Percentiles rank a stretch among this genome's conserved stretches.
phyloP scores from a whole-genome alignment of 208 protist species.

The Acanthamoeba castellanii region DNA sequence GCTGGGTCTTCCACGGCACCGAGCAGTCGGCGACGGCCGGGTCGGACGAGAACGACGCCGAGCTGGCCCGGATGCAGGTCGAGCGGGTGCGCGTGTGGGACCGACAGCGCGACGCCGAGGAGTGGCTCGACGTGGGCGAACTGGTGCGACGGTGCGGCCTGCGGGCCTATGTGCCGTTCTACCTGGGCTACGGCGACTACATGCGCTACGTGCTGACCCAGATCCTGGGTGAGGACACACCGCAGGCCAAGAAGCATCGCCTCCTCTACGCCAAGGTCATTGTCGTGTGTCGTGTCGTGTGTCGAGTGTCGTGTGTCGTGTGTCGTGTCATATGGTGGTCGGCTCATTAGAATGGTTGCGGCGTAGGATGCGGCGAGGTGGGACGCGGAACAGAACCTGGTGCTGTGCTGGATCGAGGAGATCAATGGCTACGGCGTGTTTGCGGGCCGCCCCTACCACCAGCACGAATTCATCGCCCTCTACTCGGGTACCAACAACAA shows the following conservation, averaged over 20 bases:
- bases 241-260: slow-evolving; percentile 10
- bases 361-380: not conserved
- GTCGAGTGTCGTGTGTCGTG: too few species aligned
- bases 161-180: not conserved
- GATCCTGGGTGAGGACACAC: not conserved
- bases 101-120: not conserved
- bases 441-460: not conserved
- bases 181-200: not conserved
- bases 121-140: not conserved
- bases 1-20: not conserved
- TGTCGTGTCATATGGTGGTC: too few species aligned
- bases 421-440: slow-evolving; percentile 35
- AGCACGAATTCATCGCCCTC: slow-evolving; percentile 41
- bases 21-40: not conserved
- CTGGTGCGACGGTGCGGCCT: not conserved
- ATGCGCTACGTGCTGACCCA: slow-evolving; percentile 51
- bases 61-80: not conserved
- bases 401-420: slow-evolving; percentile 54
- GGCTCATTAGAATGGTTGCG: not conserved
- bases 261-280: not conserved
- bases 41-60: not conserved
- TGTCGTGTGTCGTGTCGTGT: too few species aligned
- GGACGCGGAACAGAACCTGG: not conserved
- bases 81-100: not conserved
- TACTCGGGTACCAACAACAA: not conserved